Evolutionary conservation across 2,329 filamentous ascomycete species (phyloP), one percentile per base, ranked within the genome.

Genomic region (Claviceps sorghi): DNA sequence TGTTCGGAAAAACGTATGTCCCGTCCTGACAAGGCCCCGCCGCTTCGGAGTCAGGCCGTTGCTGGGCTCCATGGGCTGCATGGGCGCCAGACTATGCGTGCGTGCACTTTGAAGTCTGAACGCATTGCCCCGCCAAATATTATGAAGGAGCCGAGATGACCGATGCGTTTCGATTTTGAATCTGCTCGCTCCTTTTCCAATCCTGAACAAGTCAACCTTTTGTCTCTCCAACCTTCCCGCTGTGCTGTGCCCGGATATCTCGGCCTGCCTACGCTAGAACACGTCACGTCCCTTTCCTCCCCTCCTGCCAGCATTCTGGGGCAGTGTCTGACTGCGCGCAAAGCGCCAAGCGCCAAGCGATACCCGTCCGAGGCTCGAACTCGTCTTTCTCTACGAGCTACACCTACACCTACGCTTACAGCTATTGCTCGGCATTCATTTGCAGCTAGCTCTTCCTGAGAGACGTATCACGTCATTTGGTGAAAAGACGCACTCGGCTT

Each of bases 91-190:
- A 26, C 26, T 26, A 26, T 26, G 26, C 26, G 26, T 26, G 26
- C 26, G 3, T 26, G 26, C 26, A 26, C 26, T 26, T 5, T 3
- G 5, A 26, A 36, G 32, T 40, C 19, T 29, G 32, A 49, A 47
- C 53, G 54, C 46, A 61, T 60, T 64, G 63, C 64, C 64, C 64
- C 64, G 62, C 64, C 63, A 64, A 64, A 52, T 29, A 44, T 52
- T 22, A 26, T 34, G 45, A 45, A 13, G 34, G n/a, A 55, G 49
- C 57, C 55, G 57, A 56, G 46, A 56, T 43, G 41, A 45, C 45
- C 48, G 53, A 54, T 50, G 34, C 21, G 34, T 47, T 51, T 48
- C 47, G 52, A 58, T 54, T 54, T 58, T 55, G 60, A 56, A 59
- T 61, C 44, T 49, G 48, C 40, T 34, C 49, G 30, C 46, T 46